Base-by-base conservation (phyloP, 169 alveolate species). In the Eimeria necatrix region DNA sequence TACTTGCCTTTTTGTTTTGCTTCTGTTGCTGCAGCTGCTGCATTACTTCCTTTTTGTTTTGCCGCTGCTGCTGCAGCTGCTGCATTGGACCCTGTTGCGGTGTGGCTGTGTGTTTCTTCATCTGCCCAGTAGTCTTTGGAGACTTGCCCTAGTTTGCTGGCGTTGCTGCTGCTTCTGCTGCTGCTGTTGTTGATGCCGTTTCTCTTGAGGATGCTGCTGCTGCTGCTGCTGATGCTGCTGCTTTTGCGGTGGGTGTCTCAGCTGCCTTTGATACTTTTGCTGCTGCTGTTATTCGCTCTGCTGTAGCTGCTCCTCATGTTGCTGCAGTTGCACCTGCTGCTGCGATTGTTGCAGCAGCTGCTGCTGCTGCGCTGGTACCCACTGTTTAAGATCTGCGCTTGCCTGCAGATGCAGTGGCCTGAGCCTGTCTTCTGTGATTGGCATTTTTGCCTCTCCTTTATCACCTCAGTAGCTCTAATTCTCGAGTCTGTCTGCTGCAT, bases 261-360 rank as follows among this genome's bases (percentile, higher is more conserved):
- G 68, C 68, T 56, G 64, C 64, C 14, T 8, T 18, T 56, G 68
- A 0, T 56, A 14, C 22, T 10, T 18, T 1, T 56, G 22, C 0
- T 56, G 68, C 12, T 10, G 22, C 2, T 10, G 22, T 10, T 56
- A 10, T 56, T 14, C 22, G 46, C 9, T n/a, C 78, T 68, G 2
- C 78, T 14, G n/a, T 10, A 8, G n/a, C 78, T 18, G 5, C 78
- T 68, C 2, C 32, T 68, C 14, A 7, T 68, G 46, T n/a, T 68
- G 78, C 78, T 68, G 78, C 68, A 14, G 68, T 56, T 56, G 68
- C 68, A 14, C 68, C 22, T 68, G 32, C 9, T 68, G 78, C 41
- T n/a, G 32, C 32, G 14, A 3, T 24, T 0, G 22, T 56, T 56
- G 20, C 68, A 56, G 68, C 68, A 56, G 20, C 22, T 10, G 68